Conservation (phyloP, 176 grass and related monocot species). For the Zoysia japonica region DNA sequence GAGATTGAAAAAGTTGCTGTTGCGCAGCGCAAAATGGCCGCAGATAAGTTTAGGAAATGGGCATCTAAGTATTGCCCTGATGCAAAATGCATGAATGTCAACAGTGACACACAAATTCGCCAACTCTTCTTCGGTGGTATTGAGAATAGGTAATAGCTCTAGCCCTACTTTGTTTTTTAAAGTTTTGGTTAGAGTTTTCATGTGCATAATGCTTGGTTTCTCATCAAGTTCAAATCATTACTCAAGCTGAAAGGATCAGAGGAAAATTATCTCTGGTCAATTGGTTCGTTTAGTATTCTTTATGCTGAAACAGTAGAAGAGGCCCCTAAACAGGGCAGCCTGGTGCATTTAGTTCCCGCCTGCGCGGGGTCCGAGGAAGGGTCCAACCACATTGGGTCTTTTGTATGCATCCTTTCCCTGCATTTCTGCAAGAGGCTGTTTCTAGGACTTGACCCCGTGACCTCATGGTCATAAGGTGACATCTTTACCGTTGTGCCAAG, state of each 20-base stretch:
- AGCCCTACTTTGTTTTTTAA: conserved; percentile 9
- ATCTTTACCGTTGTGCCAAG: too few species aligned
- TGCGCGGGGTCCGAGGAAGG: too few species aligned
- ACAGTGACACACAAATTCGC: conserved; percentile 85
- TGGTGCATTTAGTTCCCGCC: too few species aligned
- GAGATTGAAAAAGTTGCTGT: conserved; percentile 83
- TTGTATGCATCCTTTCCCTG: too few species aligned
- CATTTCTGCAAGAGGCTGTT: too few species aligned
- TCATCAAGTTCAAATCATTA: neutral
- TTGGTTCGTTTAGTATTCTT: conserved; percentile 5
- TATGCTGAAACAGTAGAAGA: neutral
- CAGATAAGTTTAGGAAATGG: conserved; percentile 82
- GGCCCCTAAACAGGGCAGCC: neutral
- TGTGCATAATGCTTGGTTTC: conserved; percentile 13
- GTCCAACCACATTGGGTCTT: too few species aligned
- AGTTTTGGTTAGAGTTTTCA: neutral
- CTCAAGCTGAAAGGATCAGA: neutral
- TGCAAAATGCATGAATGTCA: conserved; percentile 96
- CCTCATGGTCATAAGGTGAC: too few species aligned
- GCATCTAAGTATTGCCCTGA: conserved; percentile 85
- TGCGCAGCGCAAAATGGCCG: conserved; percentile 65
- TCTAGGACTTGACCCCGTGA: too few species aligned
- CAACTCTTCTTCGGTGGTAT: conserved; percentile 87
- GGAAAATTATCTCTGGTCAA: neutral
- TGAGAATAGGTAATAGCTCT: conserved; percentile 63